phyloP scores from a whole-genome alignment of 805 yeast species.

The Vanderwaltozyma tropicalis region DNA sequence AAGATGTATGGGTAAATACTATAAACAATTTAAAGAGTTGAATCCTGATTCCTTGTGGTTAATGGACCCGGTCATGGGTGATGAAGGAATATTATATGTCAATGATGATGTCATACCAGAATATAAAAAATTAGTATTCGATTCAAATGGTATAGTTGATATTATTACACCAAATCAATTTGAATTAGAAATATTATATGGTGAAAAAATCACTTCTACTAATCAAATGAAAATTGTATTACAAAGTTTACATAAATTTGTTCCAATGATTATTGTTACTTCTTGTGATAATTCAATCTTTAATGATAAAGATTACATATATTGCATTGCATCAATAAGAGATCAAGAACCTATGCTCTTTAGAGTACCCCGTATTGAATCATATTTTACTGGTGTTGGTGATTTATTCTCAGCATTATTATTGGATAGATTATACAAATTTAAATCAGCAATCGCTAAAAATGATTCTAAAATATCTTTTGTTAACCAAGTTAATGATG shows the following conservation, averaged over 20 bases:
- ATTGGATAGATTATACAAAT: slow-evolving; percentile 45
- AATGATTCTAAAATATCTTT: slow-evolving; percentile 4
- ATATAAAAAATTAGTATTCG: slow-evolving; percentile 33
- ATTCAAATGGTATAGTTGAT: slow-evolving; percentile 43
- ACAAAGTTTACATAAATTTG: slow-evolving; percentile 33
- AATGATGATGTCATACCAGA: slow-evolving; percentile 49
- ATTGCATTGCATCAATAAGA: slow-evolving; percentile 37
- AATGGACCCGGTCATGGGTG: slow-evolving; percentile 76
- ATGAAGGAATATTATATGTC: slow-evolving; percentile 61
- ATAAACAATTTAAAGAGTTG: slow-evolving; percentile 28
- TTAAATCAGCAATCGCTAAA: background rate
- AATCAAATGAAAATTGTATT: slow-evolving; percentile 39
- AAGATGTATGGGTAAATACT: slow-evolving; percentile 33
- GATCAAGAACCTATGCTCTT: slow-evolving; percentile 17
- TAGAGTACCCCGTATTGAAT: slow-evolving; percentile 51
- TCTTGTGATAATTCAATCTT: slow-evolving; percentile 19
- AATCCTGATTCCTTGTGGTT: slow-evolving; percentile 39
- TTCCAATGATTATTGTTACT: slow-evolving; percentile 20
- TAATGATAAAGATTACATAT: slow-evolving; percentile 24
- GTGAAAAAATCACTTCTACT: slow-evolving; percentile 33
- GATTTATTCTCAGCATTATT: slow-evolving; percentile 78
- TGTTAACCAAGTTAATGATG: slow-evolving; percentile 22
- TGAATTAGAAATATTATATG: slow-evolving; percentile 68
- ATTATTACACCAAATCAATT: slow-evolving; percentile 85
- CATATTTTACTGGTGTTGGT: slow-evolving; percentile 93